Base-by-base conservation (phyloP, 768 basidiomycete species). In the Dentipellis sp. region DNA sequence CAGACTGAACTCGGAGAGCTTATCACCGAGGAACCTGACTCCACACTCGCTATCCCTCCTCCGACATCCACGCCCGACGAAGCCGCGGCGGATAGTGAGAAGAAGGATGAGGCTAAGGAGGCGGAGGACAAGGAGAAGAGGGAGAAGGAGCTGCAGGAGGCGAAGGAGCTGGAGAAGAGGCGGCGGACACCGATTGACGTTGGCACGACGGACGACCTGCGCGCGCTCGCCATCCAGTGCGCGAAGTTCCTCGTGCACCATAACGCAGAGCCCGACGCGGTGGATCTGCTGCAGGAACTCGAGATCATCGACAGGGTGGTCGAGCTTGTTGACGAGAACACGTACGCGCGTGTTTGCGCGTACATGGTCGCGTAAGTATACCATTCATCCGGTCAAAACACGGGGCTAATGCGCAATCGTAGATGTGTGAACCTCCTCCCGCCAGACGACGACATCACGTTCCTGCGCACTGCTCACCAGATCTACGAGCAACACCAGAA, bases 191-290 rank as follows among this genome's bases (percentile, higher is more conserved):
- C 61, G 39, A 58, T 73, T 49, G 66, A 73, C 51, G 72, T 76
- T 7, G 87, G 86, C 2, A 82, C 85, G 4, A 75, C 80, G 14
- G 86, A 91, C 19, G 88, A 92, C 57, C 76, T 98, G 47, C 80
- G 84, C 29, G 74, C 74, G 1, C 81, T 97, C 53, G 91, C 88
- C 0, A 75, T 88, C 57, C 81, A 91, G 65, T 91, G 97, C 64
- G 90, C 94, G 7, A 83, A 76, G 11, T 99, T 98, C 76, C 77
- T 98, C 60, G 74, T 98, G 12, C 76, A 78, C 16, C 97, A 98
- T 68, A 97, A 99, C 65, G 97, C 94, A 10, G 97, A 99, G 70
- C 94, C 94, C 34, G 97, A 99, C 67, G 97, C 95, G 0, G 94
- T 99, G 35, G 97, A 98, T 72, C 75, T 98, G 36, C 73, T 98